These are phyloP conservation scores for Alternaria sp. DNA, from an alignment of 2,329 filamentous ascomycete genomes.

Conservation along the genomic window DNA sequence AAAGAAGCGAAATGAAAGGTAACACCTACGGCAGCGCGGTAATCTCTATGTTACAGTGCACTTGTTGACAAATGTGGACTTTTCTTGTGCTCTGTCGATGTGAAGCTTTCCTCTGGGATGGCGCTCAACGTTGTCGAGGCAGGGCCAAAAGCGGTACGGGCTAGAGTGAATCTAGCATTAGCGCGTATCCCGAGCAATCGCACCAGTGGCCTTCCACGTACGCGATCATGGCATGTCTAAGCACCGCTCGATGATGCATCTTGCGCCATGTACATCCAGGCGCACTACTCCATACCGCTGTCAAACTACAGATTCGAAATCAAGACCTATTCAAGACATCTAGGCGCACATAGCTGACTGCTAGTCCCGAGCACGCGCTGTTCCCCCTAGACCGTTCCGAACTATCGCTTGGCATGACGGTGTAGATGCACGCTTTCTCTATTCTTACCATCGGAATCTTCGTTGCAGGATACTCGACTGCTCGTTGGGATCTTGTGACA, in stretches of 20 bases:
- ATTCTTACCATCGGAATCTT: constrained; percentile 96
- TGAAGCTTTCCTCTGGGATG: neutral
- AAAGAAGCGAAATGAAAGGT: neutral
- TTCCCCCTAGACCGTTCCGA: neutral
- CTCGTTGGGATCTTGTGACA: constrained; percentile 97
- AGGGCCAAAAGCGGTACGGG: neutral
- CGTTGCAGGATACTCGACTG: constrained; percentile 98
- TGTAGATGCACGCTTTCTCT: constrained; percentile 96
- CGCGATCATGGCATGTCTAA: constrained; percentile 10
- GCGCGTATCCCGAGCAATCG: constrained; percentile 7
- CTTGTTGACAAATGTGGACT: neutral
- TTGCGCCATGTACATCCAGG: constrained; percentile 27
- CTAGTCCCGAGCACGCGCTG: neutral
- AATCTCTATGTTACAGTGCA: neutral
- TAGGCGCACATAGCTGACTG: neutral
- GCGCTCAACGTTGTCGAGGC: constrained; percentile 8
- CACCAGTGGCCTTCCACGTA: constrained; percentile 17
- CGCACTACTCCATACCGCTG: constrained; percentile 16
- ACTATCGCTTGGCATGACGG: constrained; percentile 33
- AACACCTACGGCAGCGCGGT: neutral
- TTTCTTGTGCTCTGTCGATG: neutral
- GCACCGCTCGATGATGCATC: constrained; percentile 10
- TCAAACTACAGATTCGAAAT: neutral
- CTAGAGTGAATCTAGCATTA: constrained; percentile 12
- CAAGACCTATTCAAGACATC: neutral